Evolutionary conservation across 208 protist species (phyloP), one percentile per base, ranked within the genome.

Genomic region (Crithidia fasciculata): DNA sequence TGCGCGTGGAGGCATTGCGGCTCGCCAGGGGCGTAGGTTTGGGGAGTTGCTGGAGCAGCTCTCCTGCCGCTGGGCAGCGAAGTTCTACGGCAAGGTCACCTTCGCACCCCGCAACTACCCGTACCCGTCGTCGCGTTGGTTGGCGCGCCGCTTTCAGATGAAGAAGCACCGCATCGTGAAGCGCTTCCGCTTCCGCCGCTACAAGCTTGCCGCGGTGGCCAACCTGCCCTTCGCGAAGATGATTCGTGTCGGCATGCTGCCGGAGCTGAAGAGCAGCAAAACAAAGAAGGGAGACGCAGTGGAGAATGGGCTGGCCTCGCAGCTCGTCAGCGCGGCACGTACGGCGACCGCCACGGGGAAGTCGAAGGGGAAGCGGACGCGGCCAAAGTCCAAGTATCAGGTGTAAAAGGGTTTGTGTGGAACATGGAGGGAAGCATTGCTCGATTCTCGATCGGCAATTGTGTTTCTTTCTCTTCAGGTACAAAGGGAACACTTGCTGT

Each of bases 181-280:
- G 80, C 86, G 92, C 40, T 94, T 94, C 60, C 92, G 92, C 78
- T 95, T 95, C 58, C 88, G 92, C 18, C 89, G 92, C 36, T 96
- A 96, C 83, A 96, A 96, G 76, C 78, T 96, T 3, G 92, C 92
- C 9, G 92, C 92, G 41, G 87, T 96, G 36, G 92, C 92, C 5
- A 96, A 96, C 69, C 59, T 96, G 70, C 92, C 92, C 6, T 96
- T 96, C 75, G 88, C 92, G 4, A 92, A 93, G 76, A 96, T 95
- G 92, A 94, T 96, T 63, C 92, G 92, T 62, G 92, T 96, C 4
- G 90, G 90, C n/a, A 94, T 96, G 92, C 76, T 96, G 57, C 92
- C 92, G n/a, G 88, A 95, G 71, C 81, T 96, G 61, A 95, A 96
- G 87, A 95, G 89, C 72, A 89, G 83, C 73, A 95, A 96, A 67